Percentiles rank a stretch among this genome's conserved stretches.
Evolutionary conservation across 2,329 filamentous ascomycete species (phyloP).

Genomic region (Mycogone perniciosa): DNA sequence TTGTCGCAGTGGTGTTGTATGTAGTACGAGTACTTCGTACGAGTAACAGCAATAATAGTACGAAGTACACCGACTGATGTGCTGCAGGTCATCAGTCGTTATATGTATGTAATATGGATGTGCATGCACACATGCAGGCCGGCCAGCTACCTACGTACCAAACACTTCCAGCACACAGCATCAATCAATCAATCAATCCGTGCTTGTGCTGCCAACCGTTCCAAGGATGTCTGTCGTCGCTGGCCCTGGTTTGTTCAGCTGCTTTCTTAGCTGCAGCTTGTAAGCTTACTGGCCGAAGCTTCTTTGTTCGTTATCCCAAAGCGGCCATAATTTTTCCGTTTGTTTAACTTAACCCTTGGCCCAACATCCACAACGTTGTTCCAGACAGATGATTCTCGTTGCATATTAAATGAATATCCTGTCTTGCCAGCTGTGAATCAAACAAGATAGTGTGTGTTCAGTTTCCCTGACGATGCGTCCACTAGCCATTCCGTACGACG

Average conservation of each 20-base stretch:
- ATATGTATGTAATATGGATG: background rate
- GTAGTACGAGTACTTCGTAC: background rate
- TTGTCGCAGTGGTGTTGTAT: background rate
- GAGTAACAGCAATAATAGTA: no score
- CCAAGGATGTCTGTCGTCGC: no score
- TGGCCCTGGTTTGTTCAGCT: no score
- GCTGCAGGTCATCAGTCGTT: no score
- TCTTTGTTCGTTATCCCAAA: no score
- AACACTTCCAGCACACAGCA: background rate
- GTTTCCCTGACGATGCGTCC: constrained; percentile 11
- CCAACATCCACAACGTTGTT: background rate
- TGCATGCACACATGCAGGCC: background rate
- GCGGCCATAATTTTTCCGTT: constrained; percentile 1
- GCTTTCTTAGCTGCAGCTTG: no score
- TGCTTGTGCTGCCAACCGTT: no score
- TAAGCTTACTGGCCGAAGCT: no score
- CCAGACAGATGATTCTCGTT: constrained; percentile 11
- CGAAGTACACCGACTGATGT: no score
- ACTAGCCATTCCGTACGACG: background rate
- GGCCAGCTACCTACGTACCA: background rate
- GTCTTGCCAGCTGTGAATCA: constrained; percentile 14
- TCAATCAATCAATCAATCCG: no score
- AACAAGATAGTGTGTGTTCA: constrained; percentile 10
- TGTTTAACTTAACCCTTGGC: background rate
- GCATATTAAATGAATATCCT: constrained; percentile 13